Percentiles rank a stretch among this genome's conserved stretches.
Conservation (phyloP, 176 grass and related monocot genomes). For the Rhynchospora breviuscula region DNA sequence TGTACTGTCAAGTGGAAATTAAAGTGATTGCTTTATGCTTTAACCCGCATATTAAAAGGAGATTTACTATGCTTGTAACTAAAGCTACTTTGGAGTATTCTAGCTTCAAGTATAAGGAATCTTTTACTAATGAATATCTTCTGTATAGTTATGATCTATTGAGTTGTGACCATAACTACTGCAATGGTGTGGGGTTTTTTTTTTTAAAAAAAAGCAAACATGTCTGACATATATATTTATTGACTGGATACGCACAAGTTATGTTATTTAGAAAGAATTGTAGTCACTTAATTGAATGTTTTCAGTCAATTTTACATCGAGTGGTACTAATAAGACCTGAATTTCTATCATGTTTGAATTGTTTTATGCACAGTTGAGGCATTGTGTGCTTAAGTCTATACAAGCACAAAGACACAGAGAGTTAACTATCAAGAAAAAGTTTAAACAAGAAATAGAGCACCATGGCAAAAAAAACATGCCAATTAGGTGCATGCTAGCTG, state of each 20-base stretch:
- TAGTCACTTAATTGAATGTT: neutral
- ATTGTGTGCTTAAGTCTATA: too few relatives aligned
- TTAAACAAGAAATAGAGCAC: neutral
- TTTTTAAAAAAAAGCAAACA: neutral
- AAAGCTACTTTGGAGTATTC: conserved; percentile 7
- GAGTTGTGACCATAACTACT: too few relatives aligned
- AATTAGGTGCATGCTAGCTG: too few relatives aligned
- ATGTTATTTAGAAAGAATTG: neutral
- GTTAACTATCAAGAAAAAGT: too few relatives aligned
- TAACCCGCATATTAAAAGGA: neutral
- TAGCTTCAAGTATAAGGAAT: neutral
- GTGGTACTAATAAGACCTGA: neutral
- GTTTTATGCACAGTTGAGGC: too few relatives aligned
- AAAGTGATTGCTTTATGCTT: conserved; percentile 14
- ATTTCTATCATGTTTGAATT: neutral
- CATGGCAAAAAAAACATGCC: neutral
- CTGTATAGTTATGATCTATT: neutral
- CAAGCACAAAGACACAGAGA: too few relatives aligned
- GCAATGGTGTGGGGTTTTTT: neutral
- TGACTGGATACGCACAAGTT: neutral
- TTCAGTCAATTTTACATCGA: neutral
- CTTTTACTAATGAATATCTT: conserved; percentile 8
- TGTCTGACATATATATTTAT: neutral
- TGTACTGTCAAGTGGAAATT: conserved; percentile 12
- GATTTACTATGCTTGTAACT: neutral